Evolutionary conservation across 2,329 filamentous ascomycete genomes (phyloP).

Genomic region (Neofusicoccum ribis): DNA sequence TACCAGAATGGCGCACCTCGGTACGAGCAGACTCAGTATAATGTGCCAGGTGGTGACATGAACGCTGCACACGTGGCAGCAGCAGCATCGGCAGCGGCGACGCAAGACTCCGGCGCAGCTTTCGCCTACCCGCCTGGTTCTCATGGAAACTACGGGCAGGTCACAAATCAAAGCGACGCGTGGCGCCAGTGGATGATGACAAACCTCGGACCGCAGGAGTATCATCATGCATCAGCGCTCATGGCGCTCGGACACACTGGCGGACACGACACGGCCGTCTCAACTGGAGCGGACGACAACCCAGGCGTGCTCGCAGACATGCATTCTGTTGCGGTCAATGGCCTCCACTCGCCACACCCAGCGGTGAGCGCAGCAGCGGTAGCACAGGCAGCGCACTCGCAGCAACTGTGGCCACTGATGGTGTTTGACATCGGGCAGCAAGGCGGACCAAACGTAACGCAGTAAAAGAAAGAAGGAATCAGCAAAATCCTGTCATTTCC

Average conservation of each 20-base stretch:
- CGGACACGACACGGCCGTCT: slow-evolving; percentile 4
- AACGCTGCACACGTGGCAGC: slow-evolving; percentile 31
- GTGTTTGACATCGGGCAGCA: slow-evolving; percentile 20
- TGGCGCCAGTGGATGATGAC: slow-evolving; percentile 39
- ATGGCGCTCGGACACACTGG: slow-evolving; percentile 31
- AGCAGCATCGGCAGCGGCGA: slow-evolving; percentile 24
- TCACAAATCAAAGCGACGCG: slow-evolving; percentile 29
- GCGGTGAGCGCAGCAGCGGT: slow-evolving; percentile 19
- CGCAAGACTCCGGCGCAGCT: slow-evolving; percentile 26
- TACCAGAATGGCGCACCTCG: slow-evolving; percentile 26
- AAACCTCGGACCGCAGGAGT: slow-evolving; percentile 27
- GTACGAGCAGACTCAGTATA: slow-evolving; percentile 33
- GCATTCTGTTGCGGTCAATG: slow-evolving; percentile 3
- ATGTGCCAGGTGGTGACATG: slow-evolving; percentile 26
- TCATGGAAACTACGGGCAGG: slow-evolving; percentile 24
- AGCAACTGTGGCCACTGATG: slow-evolving; percentile 21
- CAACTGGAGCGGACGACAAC: neutral
- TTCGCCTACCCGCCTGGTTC: slow-evolving; percentile 26
- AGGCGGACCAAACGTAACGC: neutral
- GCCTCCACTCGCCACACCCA: slow-evolving; percentile 14
- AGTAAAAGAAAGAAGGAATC: neutral
- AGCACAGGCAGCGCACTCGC: slow-evolving; percentile 17
- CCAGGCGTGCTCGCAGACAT: slow-evolving; percentile 9
- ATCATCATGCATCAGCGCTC: slow-evolving; percentile 40
- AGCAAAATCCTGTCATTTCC: neutral